Evolutionary conservation across 148 eudicot genomes (phyloP).

Genomic region (Rhododendron kiyosumense): DNA sequence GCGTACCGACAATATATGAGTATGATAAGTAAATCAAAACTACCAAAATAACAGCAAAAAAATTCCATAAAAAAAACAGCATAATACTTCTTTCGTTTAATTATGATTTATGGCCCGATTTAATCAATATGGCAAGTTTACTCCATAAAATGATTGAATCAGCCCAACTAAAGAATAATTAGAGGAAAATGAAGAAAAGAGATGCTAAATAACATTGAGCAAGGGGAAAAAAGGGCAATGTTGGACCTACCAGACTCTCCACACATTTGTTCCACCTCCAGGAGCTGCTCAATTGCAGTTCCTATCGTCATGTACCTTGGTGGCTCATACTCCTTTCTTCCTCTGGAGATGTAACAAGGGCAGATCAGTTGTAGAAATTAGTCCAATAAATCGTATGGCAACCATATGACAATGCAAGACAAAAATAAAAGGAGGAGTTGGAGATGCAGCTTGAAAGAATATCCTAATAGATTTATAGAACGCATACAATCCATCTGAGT

Average conservation of each 20-base stretch:
- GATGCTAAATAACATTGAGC: not conserved
- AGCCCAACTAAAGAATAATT: not conserved
- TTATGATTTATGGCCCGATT: not conserved
- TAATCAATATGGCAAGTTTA: not conserved
- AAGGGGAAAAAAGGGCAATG: not conserved
- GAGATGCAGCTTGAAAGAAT: not conserved
- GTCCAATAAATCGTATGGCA: not conserved
- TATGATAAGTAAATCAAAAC: not conserved
- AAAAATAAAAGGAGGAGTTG: not conserved
- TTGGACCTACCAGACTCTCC: constrained; percentile 55
- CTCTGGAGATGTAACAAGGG: constrained; percentile 38
- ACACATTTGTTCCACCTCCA: constrained; percentile 70
- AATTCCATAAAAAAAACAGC: not conserved
- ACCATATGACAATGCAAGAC: not conserved
- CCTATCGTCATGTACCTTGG: constrained; percentile 82
- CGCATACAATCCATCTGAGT: not conserved
- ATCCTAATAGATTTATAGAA: not conserved
- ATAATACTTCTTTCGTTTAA: not conserved
- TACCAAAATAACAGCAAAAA: not conserved
- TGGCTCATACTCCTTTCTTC: constrained; percentile 83
- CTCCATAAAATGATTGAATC: not conserved
- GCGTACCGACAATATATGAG: no score
- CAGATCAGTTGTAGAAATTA: not conserved
- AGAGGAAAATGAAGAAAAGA: not conserved
- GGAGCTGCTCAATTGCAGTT: constrained; percentile 87